A percentile compares a stretch with the other conserved stretches of the same genome.
These are phyloP conservation scores for Kockovaella imperatae DNA, from an alignment of 768 basidiomycete genomes.

Conservation along the genomic window DNA sequence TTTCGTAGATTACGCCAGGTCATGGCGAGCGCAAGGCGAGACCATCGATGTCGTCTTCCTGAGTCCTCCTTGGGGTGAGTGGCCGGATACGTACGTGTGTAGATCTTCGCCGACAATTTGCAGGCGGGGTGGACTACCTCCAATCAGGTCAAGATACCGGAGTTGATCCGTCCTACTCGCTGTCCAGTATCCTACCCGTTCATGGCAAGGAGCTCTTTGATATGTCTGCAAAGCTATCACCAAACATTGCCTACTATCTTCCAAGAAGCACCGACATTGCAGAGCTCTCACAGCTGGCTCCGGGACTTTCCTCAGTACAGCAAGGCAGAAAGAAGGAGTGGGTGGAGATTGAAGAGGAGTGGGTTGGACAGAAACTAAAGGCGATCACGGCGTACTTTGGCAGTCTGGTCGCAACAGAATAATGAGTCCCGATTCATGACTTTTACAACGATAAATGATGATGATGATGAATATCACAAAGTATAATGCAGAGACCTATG, in stretches of 20 bases:
- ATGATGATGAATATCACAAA: neutral
- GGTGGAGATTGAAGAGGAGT: conserved; percentile 91
- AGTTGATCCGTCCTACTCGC: conserved; percentile 50
- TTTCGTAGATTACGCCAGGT: conserved; percentile 68
- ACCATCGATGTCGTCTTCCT: conserved; percentile 82
- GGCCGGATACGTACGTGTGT: conserved; percentile 54
- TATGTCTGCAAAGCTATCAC: conserved; percentile 62
- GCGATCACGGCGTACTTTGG: conserved; percentile 93
- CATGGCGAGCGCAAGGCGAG: conserved; percentile 32
- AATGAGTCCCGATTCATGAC: neutral
- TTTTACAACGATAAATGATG: neutral
- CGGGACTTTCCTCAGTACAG: neutral
- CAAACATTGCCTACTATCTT: conserved; percentile 79
- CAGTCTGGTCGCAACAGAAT: conserved; percentile 52
- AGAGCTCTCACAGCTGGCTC: conserved; percentile 59
- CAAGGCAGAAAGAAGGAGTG: conserved; percentile 48
- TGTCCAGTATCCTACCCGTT: conserved; percentile 67
- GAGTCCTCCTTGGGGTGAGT: conserved; percentile 95
- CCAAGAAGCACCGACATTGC: conserved; percentile 70
- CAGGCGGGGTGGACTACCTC: conserved; percentile 42
- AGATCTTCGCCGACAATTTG: conserved; percentile 39
- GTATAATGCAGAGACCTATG: neutral
- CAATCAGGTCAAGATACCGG: neutral
- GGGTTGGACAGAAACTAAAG: conserved; percentile 89
- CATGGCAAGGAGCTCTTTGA: conserved; percentile 75